Evolutionary conservation across 306 rosid species (phyloP).

Genomic region (Parietaria judaica): DNA sequence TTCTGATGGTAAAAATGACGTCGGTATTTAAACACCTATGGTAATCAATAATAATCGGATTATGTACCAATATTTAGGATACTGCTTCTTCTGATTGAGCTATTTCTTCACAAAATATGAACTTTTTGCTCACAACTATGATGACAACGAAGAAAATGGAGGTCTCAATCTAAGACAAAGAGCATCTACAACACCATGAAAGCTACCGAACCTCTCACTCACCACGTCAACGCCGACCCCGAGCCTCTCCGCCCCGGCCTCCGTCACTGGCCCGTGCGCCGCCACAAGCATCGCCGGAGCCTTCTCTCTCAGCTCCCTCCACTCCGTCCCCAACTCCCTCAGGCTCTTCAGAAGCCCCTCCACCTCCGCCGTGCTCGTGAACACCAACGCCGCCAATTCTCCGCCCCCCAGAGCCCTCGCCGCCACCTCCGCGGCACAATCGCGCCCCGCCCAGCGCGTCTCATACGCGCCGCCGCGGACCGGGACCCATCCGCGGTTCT

Average conservation of each 20-base stretch:
- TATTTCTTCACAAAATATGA: too few species aligned
- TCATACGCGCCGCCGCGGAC: conserved; percentile 57
- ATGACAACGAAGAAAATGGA: conserved; percentile 9
- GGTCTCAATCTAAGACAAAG: conserved; percentile 28
- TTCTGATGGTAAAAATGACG: too few species aligned
- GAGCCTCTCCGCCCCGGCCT: conserved; percentile 51
- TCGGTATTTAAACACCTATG: too few species aligned
- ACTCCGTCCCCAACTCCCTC: conserved; percentile 43
- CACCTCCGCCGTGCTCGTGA: conserved; percentile 79
- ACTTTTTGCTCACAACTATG: too few species aligned
- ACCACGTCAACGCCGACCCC: conserved; percentile 65
- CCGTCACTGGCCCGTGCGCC: conserved; percentile 69
- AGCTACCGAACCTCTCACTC: conserved; percentile 57
- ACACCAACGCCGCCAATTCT: conserved; percentile 48
- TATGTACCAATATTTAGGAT: too few species aligned
- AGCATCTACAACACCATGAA: conserved; percentile 56
- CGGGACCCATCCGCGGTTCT: conserved; percentile 35
- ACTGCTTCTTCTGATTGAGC: too few species aligned
- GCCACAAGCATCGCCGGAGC: conserved; percentile 50
- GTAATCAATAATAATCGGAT: too few species aligned
- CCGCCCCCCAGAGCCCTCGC: conserved; percentile 27
- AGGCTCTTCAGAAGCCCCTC: conserved; percentile 69
- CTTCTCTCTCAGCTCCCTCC: conserved; percentile 28
- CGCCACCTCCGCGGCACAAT: conserved; percentile 46
- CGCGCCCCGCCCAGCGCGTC: conserved; percentile 61